Evolutionary conservation across 1,139 yeast genomes (phyloP).

Genomic region (Zygosaccharomyces pseudobailii): DNA sequence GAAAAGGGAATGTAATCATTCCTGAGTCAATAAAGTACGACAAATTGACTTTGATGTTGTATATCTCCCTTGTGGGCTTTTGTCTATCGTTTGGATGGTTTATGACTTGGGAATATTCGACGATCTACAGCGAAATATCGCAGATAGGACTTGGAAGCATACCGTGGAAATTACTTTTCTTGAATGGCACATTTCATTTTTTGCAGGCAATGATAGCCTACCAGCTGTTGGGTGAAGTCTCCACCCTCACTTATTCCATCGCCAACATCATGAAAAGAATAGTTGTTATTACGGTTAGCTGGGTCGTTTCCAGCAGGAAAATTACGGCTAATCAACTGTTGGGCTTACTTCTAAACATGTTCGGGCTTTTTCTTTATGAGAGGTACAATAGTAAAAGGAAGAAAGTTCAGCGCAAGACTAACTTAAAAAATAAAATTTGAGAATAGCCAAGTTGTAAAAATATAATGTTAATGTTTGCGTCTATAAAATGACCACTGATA

Average conservation of each 20-base stretch:
- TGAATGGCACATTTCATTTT: conserved; percentile 77
- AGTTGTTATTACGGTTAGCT: conserved; percentile 74
- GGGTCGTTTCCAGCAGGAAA: conserved; percentile 26
- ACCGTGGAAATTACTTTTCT: conserved; percentile 37
- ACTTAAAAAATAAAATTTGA: not conserved
- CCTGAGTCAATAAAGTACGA: conserved; percentile 44
- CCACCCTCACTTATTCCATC: conserved; percentile 91
- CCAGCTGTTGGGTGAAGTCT: conserved; percentile 79
- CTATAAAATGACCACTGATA: not conserved
- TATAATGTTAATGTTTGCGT: not conserved
- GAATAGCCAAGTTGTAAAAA: not conserved
- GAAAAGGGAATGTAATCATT: conserved; percentile 5
- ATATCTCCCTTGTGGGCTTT: conserved; percentile 81
- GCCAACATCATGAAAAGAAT: conserved; percentile 89
- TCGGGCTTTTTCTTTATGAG: conserved; percentile 31
- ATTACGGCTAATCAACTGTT: conserved; percentile 24
- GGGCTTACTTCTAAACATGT: conserved; percentile 27
- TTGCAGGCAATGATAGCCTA: conserved; percentile 84
- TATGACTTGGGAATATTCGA: conserved; percentile 40
- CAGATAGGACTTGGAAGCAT: conserved; percentile 6
- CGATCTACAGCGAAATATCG: conserved; percentile 2
- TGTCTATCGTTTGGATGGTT: conserved; percentile 76
- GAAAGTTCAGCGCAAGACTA: conserved; percentile 1
- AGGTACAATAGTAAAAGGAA: conserved; percentile 19
- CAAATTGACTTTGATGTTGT: conserved; percentile 79